Conservation (phyloP, 768 basidiomycete species). For the Termitomyces sp. region DNA sequence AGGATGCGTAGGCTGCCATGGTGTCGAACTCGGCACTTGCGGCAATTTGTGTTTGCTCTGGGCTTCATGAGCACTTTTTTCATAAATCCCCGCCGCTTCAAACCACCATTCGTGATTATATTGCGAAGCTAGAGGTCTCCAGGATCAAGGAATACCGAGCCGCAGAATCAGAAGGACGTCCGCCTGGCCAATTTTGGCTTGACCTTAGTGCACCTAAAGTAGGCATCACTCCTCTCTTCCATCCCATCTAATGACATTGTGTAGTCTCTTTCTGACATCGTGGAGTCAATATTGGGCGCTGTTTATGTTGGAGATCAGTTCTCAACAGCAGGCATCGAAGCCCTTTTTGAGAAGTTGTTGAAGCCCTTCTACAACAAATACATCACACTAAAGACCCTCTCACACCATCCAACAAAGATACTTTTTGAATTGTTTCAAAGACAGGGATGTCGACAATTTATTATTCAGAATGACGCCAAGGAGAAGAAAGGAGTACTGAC, state of each 20-base stretch:
- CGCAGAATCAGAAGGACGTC: conserved; percentile 45
- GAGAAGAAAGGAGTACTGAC: conserved; percentile 1
- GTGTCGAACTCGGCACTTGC: conserved; percentile 79
- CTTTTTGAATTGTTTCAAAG: conserved; percentile 72
- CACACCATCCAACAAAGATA: conserved; percentile 74
- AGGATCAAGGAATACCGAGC: conserved; percentile 43
- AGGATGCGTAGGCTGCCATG: conserved; percentile 63
- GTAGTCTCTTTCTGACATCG: conserved; percentile 73
- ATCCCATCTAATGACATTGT: neutral
- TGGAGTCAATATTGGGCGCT: conserved; percentile 79
- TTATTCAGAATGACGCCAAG: conserved; percentile 47
- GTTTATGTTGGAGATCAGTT: conserved; percentile 76
- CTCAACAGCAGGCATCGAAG: conserved; percentile 54
- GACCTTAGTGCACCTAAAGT: conserved; percentile 80
- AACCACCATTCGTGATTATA: conserved; percentile 51
- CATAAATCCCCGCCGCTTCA: conserved; percentile 53
- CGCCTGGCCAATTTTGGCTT: conserved; percentile 74
- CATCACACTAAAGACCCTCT: conserved; percentile 67
- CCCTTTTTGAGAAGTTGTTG: conserved; percentile 63
- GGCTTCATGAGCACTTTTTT: conserved; percentile 59
- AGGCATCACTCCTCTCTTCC: neutral
- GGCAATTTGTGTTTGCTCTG: conserved; percentile 68
- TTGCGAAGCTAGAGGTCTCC: conserved; percentile 38
- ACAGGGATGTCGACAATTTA: conserved; percentile 66
- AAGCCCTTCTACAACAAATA: conserved; percentile 79